Evolutionary conservation across 306 rosid species (phyloP).

Genomic region (Citrullus mucosospermus): DNA sequence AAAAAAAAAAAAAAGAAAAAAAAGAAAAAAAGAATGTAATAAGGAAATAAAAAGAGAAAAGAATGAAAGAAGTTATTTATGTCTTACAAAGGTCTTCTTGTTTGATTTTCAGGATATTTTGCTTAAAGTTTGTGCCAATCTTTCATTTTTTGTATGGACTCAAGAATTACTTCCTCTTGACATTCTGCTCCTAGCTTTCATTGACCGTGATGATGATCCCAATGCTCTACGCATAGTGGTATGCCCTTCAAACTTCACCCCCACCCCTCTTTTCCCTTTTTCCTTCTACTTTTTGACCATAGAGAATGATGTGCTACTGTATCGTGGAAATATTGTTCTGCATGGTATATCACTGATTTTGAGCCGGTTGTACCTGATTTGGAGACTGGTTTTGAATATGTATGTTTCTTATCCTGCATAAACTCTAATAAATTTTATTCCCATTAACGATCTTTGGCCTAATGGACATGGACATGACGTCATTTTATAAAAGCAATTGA

Average conservation of each 20-base stretch:
- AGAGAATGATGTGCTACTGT: neutral
- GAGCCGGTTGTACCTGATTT: neutral
- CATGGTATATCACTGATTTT: neutral
- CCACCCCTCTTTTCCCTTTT: no score
- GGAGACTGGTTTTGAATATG: neutral
- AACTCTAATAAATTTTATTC: neutral
- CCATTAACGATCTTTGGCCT: neutral
- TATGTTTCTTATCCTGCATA: neutral
- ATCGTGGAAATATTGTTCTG: neutral
- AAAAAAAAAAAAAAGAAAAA: neutral
- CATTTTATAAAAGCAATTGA: neutral
- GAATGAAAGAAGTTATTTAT: neutral
- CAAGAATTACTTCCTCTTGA: conserved; percentile 94
- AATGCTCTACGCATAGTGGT: conserved; percentile 94
- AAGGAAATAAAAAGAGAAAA: neutral
- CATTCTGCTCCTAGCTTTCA: conserved; percentile 85
- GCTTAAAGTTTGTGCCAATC: conserved; percentile 71
- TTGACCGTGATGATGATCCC: conserved; percentile 98
- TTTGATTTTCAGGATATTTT: conserved; percentile 58
- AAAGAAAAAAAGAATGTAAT: neutral
- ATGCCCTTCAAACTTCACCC: conserved; percentile 16
- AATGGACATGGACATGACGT: neutral
- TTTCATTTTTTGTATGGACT: conserved; percentile 77
- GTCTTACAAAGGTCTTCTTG: neutral
- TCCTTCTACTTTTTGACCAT: conserved; percentile 1